Conservation (phyloP, 768 basidiomycete species). For the Russula griseocarnosa region DNA sequence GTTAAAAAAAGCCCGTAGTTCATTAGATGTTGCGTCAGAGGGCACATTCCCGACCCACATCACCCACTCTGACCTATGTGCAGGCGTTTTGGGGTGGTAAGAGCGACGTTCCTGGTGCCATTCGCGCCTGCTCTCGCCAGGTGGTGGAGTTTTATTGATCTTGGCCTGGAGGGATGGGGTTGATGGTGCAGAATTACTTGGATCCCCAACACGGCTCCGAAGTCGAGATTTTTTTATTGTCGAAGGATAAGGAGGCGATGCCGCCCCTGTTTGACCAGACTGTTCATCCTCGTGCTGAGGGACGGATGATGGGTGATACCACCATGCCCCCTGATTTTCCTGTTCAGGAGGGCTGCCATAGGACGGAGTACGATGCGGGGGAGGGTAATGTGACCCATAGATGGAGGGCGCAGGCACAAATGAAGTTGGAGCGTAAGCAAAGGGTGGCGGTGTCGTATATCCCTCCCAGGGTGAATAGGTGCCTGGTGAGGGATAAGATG, state of each 20-base stretch:
- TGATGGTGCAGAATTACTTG: not conserved
- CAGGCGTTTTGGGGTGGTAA: constrained; percentile 68
- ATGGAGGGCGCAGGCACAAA: constrained; percentile 34
- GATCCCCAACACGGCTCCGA: not conserved
- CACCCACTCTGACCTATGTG: constrained; percentile 83
- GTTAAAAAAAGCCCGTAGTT: constrained; percentile 83
- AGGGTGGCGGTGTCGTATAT: constrained; percentile 37
- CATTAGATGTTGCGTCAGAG: constrained; percentile 74
- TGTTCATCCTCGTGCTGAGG: constrained; percentile 2
- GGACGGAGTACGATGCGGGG: constrained; percentile 37
- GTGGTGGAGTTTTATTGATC: constrained; percentile 10
- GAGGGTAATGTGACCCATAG: constrained; percentile 42
- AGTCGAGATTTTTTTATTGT: not conserved
- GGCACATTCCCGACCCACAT: constrained; percentile 97
- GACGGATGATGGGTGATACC: constrained; percentile 40
- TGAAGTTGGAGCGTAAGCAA: constrained; percentile 39
- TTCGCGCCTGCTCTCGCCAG: not conserved
- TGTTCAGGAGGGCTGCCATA: constrained; percentile 32
- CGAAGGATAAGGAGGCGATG: constrained; percentile 4
- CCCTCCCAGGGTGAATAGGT: constrained; percentile 30
- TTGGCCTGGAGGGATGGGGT: not conserved
- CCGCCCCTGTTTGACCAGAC: constrained; percentile 2
- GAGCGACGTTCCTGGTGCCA: constrained; percentile 40
- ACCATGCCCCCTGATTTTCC: constrained; percentile 52
- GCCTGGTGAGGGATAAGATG: constrained; percentile 28